Evolutionary conservation across 2,329 filamentous ascomycete genomes (phyloP), one percentile per base, ranked within the genome.

Genomic region (Alternaria hordeiaustralica): DNA sequence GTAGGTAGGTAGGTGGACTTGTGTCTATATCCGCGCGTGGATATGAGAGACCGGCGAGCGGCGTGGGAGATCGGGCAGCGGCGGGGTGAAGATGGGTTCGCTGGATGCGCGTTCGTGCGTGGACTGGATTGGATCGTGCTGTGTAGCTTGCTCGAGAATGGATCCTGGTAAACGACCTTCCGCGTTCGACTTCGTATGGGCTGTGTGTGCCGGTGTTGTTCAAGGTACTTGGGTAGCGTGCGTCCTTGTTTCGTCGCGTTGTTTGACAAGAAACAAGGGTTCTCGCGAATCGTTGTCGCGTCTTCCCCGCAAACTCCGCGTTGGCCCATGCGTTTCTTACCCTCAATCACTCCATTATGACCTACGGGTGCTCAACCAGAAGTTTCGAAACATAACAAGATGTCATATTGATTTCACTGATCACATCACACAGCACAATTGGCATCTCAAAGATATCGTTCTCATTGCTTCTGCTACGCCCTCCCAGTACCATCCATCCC

Each of bases 401-500:
- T 2, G 6, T 50, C 0, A 20, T n/a, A 20, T 30, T 4, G 4
- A 25, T 5, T 25, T 30, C 46, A 12, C 46, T 18, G 30, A 13
- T 20, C 12, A 47, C n/a, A 28, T 12, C 41, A 21, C 21, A 23
- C 21, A 12, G 15, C 7, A 26, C n/a, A 18, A 13, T 21, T 15
- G 11, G 3, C 63, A 55, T 62, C 54, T 67, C 57, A 60, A 64
- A 67, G 66, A 66, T 63, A 57, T 60, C 63, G 55, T 59, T 54
- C 58, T 58, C 60, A 60, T 57, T 61, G 53, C 43, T 58, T 26
- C 25, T 56, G 49, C 28, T 51, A 30, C 58, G 58, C 58, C 15
- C 33, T 36, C 21, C 36, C 49, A 54, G 25, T 59, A 56, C 46
- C 33, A 36, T 36, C 33, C 30, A 15, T 33, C 30, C 41, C 13